Base-by-base conservation (phyloP, 192 early-diverging fungal species). In the Backusella liffmaniae region DNA sequence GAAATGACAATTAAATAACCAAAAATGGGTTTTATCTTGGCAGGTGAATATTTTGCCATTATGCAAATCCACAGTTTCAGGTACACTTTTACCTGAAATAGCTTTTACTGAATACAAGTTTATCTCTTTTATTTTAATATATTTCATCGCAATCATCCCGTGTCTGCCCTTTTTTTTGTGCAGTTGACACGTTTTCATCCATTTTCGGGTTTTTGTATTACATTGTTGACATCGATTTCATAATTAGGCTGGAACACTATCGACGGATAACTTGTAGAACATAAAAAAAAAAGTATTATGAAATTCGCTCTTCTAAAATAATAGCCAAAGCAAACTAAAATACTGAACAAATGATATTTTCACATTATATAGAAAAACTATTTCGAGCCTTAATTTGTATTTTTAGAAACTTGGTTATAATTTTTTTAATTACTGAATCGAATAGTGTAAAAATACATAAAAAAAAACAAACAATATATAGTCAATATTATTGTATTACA, bases 81-180 rank as follows among this genome's bases (percentile, higher is more conserved):
- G 23, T 29, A 62, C 23, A 26, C 2, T 29, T 62, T 62, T 29
- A 62, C 12, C 9, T 29, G 8, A 62, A 29, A 62, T 29, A 1
- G 10, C 3, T 62, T 62, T 29, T 29, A 62, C 2, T 59, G 23
- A 12, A 59, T 59, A 59, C 23, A 59, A 26, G 23, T 26, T 12
- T 12, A 23, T 59, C 1, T 26, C 8, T 26, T 12, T 62, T 44
- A 1, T 29, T 62, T 62, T 59, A 59, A 59, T 59, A 12, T 62
- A 26, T 23, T 29, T 62, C 56, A 62, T 62, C 56, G 21, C 56
- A 62, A 29, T 12, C 26, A 62, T 62, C 56, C 56, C 56, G 56
- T 62, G 56, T 62, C 56, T 29, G 10, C 56, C 56, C 56, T 62
- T 62, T 62, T 62, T 62, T 62, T 62, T 62, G 56, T 62, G 23